phyloP scores from a whole-genome alignment of 345 rosid species.

The Citrus mangshanensis region DNA sequence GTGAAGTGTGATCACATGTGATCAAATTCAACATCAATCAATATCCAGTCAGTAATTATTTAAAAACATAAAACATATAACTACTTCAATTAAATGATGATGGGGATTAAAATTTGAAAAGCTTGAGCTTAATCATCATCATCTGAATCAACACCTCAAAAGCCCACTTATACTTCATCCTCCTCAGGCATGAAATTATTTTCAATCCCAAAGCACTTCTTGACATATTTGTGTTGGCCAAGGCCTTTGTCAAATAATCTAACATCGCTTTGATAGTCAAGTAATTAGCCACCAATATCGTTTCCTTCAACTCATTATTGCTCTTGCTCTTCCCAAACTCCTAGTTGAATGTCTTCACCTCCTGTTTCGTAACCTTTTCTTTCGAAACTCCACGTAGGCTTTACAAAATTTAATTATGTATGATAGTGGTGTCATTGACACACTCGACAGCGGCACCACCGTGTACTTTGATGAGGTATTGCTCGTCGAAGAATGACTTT shows the following conservation, averaged over 20 bases:
- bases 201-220: too few relatives aligned
- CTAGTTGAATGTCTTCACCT: background rate
- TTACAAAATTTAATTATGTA: slow-evolving; percentile 24
- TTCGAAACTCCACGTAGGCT: slow-evolving; percentile 9
- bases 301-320: slow-evolving; percentile 17
- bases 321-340: slow-evolving; percentile 6
- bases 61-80: too few relatives aligned
- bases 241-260: slow-evolving; percentile 21
- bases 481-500: background rate
- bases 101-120: too few relatives aligned
- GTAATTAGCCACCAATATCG: slow-evolving; percentile 32
- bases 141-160: slow-evolving; percentile 24
- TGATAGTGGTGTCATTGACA: background rate
- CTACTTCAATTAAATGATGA: too few relatives aligned
- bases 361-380: background rate
- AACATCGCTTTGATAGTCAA: slow-evolving; percentile 27
- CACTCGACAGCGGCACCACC: slow-evolving; percentile 6
- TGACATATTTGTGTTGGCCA: slow-evolving; percentile 3
- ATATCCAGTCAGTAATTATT: too few relatives aligned
- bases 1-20: too few relatives aligned
- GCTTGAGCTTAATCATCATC: background rate
- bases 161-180: slow-evolving; percentile 21
- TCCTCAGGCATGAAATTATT: too few relatives aligned
- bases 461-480: background rate
- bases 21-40: too few relatives aligned